Base-by-base conservation (phyloP, 176 grass and related monocot genomes). In the Panicum miliaceum region DNA sequence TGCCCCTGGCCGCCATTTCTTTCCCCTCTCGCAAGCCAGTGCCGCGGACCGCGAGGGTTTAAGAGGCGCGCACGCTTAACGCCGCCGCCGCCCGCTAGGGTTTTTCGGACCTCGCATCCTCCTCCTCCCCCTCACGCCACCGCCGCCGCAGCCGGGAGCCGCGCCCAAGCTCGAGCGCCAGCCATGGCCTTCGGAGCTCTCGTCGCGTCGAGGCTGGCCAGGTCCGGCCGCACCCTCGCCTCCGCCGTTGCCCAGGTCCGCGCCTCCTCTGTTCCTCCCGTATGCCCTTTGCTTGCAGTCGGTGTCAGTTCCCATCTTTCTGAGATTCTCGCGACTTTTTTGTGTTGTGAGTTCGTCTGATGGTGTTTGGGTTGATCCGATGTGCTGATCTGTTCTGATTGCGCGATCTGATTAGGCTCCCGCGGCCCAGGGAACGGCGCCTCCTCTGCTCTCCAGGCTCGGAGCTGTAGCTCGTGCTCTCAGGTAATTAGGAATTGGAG, bases 101-200 rank as follows among this genome's bases (percentile, higher is more conserved):
- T 85, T 92, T 90, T 81, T 46, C 69, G 41, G 66, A 65, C 64
- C 90, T 82, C 48, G 12, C 85, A 64, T 84, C 56, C 38, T 23
- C 66, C 38, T 29, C 61, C 27, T 42, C 43, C 64, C 27, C 6
- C 4, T 19, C 16, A 0, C 26, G 53, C 32, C 73, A 73, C 64
- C 46, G 9, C 71, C 1, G 20, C 66, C 52, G 20, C 78, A 56
- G 56, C 58, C 51, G 54, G 43, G 37, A 86, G 46, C 75, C 58
- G 35, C 18, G 59, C 37, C 36, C 76, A 53, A 86, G 45, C 56
- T 27, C 12, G 0, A 71, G 25, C 25, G 14, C 7, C 74, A 23
- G 61, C 66, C 62, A 98, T 98, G 96, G 86, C 93, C 64, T 92
- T 94, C 45, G 91, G 91, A 48, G 90, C 91, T 20, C 90, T 98